Evolutionary conservation across 495 filamentous ascomycete genomes (phyloP).

Genomic region (Hypoxylon crocopeplum): DNA sequence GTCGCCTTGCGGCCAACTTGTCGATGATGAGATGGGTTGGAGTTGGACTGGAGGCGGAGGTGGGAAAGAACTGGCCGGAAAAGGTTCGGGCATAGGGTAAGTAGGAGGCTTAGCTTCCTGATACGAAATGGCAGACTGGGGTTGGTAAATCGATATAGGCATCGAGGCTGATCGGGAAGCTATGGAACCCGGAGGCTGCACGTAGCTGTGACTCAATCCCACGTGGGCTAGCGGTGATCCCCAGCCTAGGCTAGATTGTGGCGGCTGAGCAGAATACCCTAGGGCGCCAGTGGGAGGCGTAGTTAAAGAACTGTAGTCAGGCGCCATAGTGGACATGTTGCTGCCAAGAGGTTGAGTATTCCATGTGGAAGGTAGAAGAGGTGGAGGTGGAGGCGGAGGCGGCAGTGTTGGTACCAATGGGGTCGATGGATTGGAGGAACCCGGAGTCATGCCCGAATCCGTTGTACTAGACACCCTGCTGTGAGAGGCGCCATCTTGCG

Average conservation of each 20-base stretch:
- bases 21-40: not conserved
- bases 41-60: not conserved
- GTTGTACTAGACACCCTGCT: not conserved
- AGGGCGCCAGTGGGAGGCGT: not conserved
- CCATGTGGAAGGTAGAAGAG: not conserved
- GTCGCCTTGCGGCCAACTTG: not conserved
- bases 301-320: not conserved
- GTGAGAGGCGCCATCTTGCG: not conserved
- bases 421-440: not conserved
- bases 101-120: not conserved
- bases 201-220: not conserved
- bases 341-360: not conserved
- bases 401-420: not conserved
- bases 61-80: not conserved
- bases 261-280: not conserved
- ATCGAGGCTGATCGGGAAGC: constrained; percentile 1
- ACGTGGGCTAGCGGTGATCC: too few species aligned
- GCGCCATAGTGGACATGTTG: not conserved
- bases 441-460: not conserved
- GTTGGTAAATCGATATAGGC: constrained; percentile 1
- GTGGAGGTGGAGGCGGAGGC: not conserved
- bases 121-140: not conserved
- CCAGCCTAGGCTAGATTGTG: too few species aligned
- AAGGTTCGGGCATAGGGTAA: not conserved
- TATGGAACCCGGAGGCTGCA: not conserved